Conservation (phyloP, 768 basidiomycete genomes). For the Myochromella boudieri region DNA sequence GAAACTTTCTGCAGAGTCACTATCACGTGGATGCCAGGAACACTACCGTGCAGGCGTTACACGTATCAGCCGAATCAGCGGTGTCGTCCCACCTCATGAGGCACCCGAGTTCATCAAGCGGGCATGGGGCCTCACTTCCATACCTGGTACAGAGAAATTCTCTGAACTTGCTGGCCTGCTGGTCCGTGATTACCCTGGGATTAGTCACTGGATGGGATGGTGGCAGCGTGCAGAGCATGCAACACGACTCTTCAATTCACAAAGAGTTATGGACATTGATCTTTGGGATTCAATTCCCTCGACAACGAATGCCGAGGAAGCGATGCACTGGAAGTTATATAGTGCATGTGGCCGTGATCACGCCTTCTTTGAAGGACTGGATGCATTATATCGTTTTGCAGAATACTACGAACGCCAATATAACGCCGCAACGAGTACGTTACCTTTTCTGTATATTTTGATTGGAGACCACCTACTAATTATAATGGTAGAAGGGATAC, state of each 20-base stretch:
- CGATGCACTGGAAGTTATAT: constrained; percentile 34
- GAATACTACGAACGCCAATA: constrained; percentile 18
- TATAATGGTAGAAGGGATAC: constrained; percentile 20
- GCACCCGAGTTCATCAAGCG: background rate
- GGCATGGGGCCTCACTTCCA: background rate
- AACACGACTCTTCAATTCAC: constrained; percentile 26
- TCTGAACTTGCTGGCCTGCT: background rate
- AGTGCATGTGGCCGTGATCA: constrained; percentile 21
- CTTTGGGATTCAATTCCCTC: constrained; percentile 31
- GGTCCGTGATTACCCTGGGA: constrained; percentile 20
- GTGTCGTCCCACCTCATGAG: constrained; percentile 22
- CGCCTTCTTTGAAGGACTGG: constrained; percentile 1
- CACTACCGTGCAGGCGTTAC: constrained; percentile 28
- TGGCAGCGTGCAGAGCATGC: constrained; percentile 28
- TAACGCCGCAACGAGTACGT: constrained; percentile 4
- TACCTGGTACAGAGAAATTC: constrained; percentile 9
- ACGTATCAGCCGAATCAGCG: constrained; percentile 23
- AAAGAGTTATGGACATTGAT: constrained; percentile 24
- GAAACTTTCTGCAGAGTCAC: constrained; percentile 10
- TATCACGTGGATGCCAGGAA: constrained; percentile 27
- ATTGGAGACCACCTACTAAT: no score
- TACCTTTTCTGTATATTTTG: background rate
- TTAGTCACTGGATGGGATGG: constrained; percentile 30
- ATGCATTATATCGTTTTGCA: constrained; percentile 13
- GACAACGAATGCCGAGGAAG: no score